Evolutionary conservation across 306 rosid genomes (phyloP), one percentile per base, ranked within the genome.

Genomic region (Pyrus bretschneideri): DNA sequence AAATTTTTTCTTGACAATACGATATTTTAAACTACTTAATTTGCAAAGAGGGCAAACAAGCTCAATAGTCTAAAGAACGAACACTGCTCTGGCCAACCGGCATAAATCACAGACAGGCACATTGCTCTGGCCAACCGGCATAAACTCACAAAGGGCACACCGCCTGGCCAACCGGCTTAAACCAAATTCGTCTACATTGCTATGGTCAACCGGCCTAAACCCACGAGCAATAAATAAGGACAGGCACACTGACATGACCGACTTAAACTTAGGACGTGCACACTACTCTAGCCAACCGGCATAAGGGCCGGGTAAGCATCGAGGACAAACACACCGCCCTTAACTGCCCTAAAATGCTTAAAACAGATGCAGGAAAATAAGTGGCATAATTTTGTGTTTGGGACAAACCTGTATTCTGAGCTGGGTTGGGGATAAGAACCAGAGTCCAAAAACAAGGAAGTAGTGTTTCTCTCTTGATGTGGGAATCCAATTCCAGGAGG

Each of bases 351-450:
- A 51, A 51, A 51, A 17, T 15, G 55, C 55, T 51, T 18, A 19
- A 6, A 70, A 4, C 64, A 59, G 30, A 59, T 23, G 2, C 10
- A 21, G 9, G 6, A 3, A 54, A 40, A 35, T 4, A 63, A 3
- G 23, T 1, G 1, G 38, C 22, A 70, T 25, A 40, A 42, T 61
- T 42, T 55, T 46, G 30, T 11, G 4, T 70, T 35, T 54, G 27
- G 79, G 77, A 65, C 75, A 75, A 72, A 93, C 97, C 96, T 90
- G 90, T 82, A 91, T 61, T 89, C 90, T 71, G 85, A 35, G 87
- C 77, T 83, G 40, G 64, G 76, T 45, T 87, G 88, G 70, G 83
- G 85, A 71, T 75, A 87, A 71, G 91, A 82, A 69, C 76, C 86
- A 63, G 86, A 80, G 71, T 93, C 94, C 73, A 88, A 85, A 73